Base-by-base conservation (phyloP, 2,329 filamentous ascomycete species). In the Penicillium sp. region DNA sequence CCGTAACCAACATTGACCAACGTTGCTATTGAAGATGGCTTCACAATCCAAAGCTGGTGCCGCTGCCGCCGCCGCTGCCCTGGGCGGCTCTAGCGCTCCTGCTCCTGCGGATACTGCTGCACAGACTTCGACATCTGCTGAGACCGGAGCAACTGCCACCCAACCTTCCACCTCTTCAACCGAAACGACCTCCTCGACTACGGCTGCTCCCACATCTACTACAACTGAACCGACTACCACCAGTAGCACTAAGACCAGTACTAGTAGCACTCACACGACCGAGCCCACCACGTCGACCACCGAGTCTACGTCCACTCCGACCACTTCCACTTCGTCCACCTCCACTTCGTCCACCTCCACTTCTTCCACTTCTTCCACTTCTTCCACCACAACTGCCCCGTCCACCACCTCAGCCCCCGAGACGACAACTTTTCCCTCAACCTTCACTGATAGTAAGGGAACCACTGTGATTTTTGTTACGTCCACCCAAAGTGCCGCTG, bases 261-360 rank as follows among this genome's bases (percentile, higher is more conserved):
- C 56, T 19, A 60, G 48, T 25, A 59, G 28, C 33, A 45, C 52
- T 16, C 55, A 65, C 5, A 53, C 67, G 14, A 56, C 62, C 3
- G 49, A 56, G 17, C 35, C 66, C 17, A 57, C 65, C 5, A 47
- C 63, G n/a, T 50, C 61, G 8, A 51, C 54, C 17, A 19, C 61
- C 6, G 46, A 64, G n/a, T 60, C 64, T 42, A 61, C 65, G 4
- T 51, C 73, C 26, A 58, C 59, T 54, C 55, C 65, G 7, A 42
- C 31, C 3, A 41, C 38, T 35, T 42, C 40, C 14, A 42, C 40
- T 10, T 41, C 38, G 3, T 41, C 38, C 10, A 22, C 37, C 5
- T 54, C 73, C 22, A 58, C 58, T 50, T 55, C n/a, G n/a, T n/a
- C n/a, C n/a, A n/a, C 64, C 3, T 48, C 58, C 17, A 48, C 47